Conservation (phyloP, 345 rosid genomes). For the Eucalyptus pumila region DNA sequence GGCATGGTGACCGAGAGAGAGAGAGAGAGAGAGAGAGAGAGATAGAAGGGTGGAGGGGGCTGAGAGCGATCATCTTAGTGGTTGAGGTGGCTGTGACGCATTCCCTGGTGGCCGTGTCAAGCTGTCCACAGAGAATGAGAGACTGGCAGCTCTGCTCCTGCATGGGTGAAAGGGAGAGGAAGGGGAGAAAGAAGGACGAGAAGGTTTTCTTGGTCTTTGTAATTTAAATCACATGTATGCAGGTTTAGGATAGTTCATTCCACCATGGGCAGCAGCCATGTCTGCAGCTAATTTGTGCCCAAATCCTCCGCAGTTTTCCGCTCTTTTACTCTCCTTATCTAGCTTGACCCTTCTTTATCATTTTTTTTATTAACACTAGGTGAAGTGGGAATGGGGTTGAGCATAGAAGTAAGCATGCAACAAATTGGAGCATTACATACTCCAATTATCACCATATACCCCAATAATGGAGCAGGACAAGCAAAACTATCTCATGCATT, state of each 20-base stretch:
- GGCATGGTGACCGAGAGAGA: not conserved
- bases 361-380: not conserved
- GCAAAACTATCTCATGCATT: not conserved
- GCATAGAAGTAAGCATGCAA: not conserved
- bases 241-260: not conserved
- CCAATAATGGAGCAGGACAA: not conserved
- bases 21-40: no score
- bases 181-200: not conserved
- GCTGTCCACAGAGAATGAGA: not conserved
- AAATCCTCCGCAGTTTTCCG: not conserved
- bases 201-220: not conserved
- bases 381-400: not conserved
- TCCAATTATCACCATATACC: not conserved
- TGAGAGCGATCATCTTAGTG: not conserved
- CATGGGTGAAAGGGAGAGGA: not conserved
- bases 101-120: not conserved
- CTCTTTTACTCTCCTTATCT: not conserved
- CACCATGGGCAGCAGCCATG: not conserved
- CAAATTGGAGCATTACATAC: not conserved
- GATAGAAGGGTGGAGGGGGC: not conserved
- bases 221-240: not conserved
- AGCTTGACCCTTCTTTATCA: not conserved
- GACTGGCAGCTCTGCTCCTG: not conserved
- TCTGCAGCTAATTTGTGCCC: not conserved
- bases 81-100: not conserved